Conservation (phyloP, 768 basidiomycete genomes). For the Phaffia tasmanica region DNA sequence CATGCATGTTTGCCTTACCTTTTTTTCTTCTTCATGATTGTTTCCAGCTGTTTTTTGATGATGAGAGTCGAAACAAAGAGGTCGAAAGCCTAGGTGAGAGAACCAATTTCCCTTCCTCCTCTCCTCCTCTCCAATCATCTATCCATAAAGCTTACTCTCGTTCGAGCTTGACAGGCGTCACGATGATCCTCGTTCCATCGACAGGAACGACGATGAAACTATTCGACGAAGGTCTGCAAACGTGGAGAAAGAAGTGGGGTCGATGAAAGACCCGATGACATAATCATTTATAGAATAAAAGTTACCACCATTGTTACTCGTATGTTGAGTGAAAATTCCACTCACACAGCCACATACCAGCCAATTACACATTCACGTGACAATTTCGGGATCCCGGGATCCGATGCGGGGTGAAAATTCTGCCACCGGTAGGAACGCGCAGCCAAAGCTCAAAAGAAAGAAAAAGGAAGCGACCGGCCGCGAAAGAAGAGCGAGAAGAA, state of each 20-base stretch:
- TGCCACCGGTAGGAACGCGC: slow-evolving; percentile 51
- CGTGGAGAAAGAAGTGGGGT: slow-evolving; percentile 50
- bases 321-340: slow-evolving; percentile 1
- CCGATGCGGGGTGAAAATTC: background rate
- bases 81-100: slow-evolving; percentile 46
- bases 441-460: slow-evolving; percentile 34
- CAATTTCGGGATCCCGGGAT: background rate
- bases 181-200: slow-evolving; percentile 58
- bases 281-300: too few species aligned
- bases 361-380: slow-evolving; percentile 13
- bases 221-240: slow-evolving; percentile 58
- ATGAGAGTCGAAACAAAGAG: slow-evolving; percentile 54
- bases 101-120: slow-evolving; percentile 23
- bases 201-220: slow-evolving; percentile 49
- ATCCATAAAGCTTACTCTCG: background rate
- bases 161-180: slow-evolving; percentile 49
- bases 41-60: slow-evolving; percentile 60
- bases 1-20: slow-evolving; percentile 1
- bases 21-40: background rate
- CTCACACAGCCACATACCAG: background rate
- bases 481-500: too few species aligned
- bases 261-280: too few species aligned
- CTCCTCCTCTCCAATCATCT: slow-evolving; percentile 1
- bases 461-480: too few species aligned
- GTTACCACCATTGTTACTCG: too few species aligned